Evolutionary conservation across 2,329 filamentous ascomycete species (phyloP).

Genomic region (Diplocarpon mali): DNA sequence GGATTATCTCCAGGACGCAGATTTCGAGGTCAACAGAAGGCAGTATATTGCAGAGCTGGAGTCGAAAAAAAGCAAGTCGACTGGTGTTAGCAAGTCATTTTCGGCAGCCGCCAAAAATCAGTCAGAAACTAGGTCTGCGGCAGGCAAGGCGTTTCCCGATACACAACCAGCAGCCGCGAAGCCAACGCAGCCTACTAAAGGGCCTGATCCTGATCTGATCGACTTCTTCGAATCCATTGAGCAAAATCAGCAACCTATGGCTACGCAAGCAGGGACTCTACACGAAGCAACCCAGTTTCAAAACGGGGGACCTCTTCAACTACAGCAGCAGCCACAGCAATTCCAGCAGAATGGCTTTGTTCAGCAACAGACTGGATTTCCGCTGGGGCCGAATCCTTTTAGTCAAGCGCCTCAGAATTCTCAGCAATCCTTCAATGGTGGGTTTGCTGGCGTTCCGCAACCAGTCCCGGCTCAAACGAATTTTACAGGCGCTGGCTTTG

Average conservation of each 20-base stretch:
- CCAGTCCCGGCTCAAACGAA: constrained; percentile 38
- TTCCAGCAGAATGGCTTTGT: constrained; percentile 33
- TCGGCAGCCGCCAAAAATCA: constrained; percentile 28
- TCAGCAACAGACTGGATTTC: constrained; percentile 17
- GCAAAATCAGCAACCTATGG: constrained; percentile 68
- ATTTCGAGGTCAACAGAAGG: constrained; percentile 86
- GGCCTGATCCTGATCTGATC: constrained; percentile 67
- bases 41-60: constrained; percentile 88
- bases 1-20: constrained; percentile 87
- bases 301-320: constrained; percentile 24
- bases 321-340: constrained; percentile 31
- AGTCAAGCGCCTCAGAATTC: constrained; percentile 26
- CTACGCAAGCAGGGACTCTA: constrained; percentile 31
- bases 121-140: constrained; percentile 21
- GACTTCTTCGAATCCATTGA: constrained; percentile 95
- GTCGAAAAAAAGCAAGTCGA: constrained; percentile 41
- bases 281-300: constrained; percentile 27
- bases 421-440: constrained; percentile 24
- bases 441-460: constrained; percentile 19
- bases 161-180: constrained; percentile 28
- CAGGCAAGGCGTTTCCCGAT: constrained; percentile 24
- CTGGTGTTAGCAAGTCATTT: constrained; percentile 34
- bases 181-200: constrained; percentile 41
- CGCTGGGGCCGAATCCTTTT: constrained; percentile 1
- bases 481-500: constrained; percentile 70